Evolutionary conservation across 2,329 filamentous ascomycete genomes (phyloP).

Genomic region (Pseudogymnoascus sp.): DNA sequence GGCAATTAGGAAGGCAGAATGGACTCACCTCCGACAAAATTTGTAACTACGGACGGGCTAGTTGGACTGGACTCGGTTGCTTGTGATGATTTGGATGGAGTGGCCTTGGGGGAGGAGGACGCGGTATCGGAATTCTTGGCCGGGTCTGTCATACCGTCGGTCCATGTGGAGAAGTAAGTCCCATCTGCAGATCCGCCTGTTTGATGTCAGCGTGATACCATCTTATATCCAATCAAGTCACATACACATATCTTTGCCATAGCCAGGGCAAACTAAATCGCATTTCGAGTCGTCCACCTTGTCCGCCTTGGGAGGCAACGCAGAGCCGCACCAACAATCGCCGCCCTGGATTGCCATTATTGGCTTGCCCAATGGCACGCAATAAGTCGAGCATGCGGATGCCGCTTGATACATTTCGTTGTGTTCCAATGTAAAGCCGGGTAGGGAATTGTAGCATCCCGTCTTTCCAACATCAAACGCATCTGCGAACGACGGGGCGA

Average conservation of each 20-base stretch:
- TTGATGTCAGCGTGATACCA: neutral
- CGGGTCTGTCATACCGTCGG: neutral
- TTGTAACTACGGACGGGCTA: neutral
- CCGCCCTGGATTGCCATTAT: conserved; percentile 15
- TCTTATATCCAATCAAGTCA: neutral
- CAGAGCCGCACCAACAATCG: conserved; percentile 27
- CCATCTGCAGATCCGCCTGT: neutral
- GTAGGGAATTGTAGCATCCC: neutral
- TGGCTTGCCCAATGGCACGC: neutral
- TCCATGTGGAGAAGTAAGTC: neutral
- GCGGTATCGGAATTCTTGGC: neutral
- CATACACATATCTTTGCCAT: conserved; percentile 23
- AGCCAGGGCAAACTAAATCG: conserved; percentile 24
- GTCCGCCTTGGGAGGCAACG: conserved; percentile 19
- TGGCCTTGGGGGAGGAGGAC: no score
- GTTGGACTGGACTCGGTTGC: neutral
- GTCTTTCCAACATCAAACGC: neutral
- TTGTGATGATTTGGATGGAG: neutral
- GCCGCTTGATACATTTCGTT: conserved; percentile 20
- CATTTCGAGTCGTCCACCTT: conserved; percentile 21
- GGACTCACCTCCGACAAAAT: neutral
- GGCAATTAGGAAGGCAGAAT: neutral
- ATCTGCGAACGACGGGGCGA: neutral
- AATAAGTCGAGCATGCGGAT: conserved; percentile 14
- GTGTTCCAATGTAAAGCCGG: conserved; percentile 12